Evolutionary conservation across 805 yeast genomes (phyloP).

Genomic region (Teunomyces barrocoloradensis): DNA sequence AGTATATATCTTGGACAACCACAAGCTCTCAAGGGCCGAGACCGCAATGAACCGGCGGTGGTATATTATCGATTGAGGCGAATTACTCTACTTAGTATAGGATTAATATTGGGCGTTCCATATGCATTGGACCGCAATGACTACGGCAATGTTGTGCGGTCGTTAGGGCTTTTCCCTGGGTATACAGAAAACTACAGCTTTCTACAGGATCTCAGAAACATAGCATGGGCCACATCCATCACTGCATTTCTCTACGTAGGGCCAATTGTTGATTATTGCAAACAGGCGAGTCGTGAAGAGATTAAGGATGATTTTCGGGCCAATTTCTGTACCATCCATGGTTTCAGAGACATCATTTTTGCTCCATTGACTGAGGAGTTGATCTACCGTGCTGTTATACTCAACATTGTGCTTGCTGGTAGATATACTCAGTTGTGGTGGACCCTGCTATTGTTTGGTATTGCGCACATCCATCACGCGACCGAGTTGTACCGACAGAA

Average conservation of each 20-base stretch:
- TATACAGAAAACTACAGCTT: conserved; percentile 11
- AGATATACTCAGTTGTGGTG: neutral
- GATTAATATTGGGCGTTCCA: conserved; percentile 31
- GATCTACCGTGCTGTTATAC: conserved; percentile 55
- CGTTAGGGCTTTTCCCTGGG: conserved; percentile 39
- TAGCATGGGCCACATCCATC: conserved; percentile 9
- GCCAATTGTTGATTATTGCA: conserved; percentile 15
- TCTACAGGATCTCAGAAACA: conserved; percentile 12
- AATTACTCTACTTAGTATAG: conserved; percentile 29
- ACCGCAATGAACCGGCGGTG: conserved; percentile 44
- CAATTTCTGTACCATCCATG: conserved; percentile 30
- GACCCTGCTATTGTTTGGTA: conserved; percentile 68
- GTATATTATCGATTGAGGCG: conserved; percentile 41
- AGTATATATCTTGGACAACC: conserved; percentile 36
- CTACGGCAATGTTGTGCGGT: conserved; percentile 9
- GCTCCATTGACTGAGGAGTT: conserved; percentile 83
- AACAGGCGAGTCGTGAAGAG: conserved; percentile 1
- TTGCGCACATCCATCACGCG: conserved; percentile 80
- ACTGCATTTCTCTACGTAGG: conserved; percentile 19
- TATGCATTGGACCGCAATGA: conserved; percentile 16
- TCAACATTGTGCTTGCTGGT: conserved; percentile 16
- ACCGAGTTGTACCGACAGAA: conserved; percentile 37
- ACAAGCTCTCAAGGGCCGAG: conserved; percentile 13
- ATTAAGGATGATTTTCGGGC: conserved; percentile 15
- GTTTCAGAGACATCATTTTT: conserved; percentile 55